Conservation (phyloP, 2,329 filamentous ascomycete genomes). For the Cercospora sp. region DNA sequence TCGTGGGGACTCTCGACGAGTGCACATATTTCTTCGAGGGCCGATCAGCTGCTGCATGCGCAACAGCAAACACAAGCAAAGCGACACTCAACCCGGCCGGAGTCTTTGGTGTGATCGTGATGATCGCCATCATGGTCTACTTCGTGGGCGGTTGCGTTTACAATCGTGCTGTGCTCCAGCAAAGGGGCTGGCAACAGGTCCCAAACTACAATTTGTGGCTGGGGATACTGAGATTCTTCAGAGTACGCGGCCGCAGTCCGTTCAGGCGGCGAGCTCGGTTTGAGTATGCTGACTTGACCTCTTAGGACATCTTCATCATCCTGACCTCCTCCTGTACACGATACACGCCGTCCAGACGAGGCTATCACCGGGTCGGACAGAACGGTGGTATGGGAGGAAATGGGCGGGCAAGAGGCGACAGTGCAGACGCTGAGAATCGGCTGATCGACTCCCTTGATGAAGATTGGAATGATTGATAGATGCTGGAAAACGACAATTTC, state of each 20-base stretch:
- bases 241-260: slow-evolving; percentile 53
- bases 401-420: slow-evolving; percentile 44
- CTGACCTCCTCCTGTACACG: slow-evolving; percentile 68
- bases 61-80: slow-evolving; percentile 60
- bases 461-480: slow-evolving; percentile 78
- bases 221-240: slow-evolving; percentile 79
- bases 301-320: slow-evolving; percentile 63
- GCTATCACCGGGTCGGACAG: slow-evolving; percentile 65
- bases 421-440: slow-evolving; percentile 82
- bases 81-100: slow-evolving; percentile 66
- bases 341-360: slow-evolving; percentile 63
- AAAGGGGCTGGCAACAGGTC: slow-evolving; percentile 90
- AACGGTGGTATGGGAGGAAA: slow-evolving; percentile 51
- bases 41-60: slow-evolving; percentile 82
- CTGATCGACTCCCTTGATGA: slow-evolving; percentile 95
- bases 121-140: slow-evolving; percentile 80
- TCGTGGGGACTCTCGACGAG: slow-evolving; percentile 78
- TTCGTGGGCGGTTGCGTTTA: slow-evolving; percentile 91
- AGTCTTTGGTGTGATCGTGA: slow-evolving; percentile 83
- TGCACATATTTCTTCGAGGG: slow-evolving; percentile 97
- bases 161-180: slow-evolving; percentile 90
- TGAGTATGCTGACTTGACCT: slow-evolving; percentile 18
- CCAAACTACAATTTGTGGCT: slow-evolving; percentile 95
- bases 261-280: slow-evolving; percentile 11
- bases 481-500: background rate